Base-by-base conservation (phyloP, 23 red algal genomes). In the Pyropia haitanensis region DNA sequence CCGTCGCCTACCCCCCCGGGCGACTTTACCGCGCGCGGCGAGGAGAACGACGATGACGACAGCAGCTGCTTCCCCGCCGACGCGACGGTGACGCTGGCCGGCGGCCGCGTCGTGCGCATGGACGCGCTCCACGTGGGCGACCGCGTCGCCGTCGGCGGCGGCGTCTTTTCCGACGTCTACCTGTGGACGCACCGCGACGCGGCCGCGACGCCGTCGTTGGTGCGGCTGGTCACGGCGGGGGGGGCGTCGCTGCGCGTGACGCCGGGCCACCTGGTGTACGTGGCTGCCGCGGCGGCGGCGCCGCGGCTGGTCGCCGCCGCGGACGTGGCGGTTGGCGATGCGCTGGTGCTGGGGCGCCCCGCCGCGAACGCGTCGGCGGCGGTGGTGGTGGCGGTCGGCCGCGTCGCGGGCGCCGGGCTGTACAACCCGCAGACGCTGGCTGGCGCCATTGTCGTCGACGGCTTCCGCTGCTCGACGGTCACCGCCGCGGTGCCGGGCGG, bases 351-450 rank as follows among this genome's bases (percentile, higher is more conserved):
- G 39, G 39, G 13, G 0, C 5, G 39, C 4, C 39, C 39, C 39
- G 10, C 39, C 39, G 39, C 39, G 0, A 46, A 46, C 39, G 39
- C 10, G 60, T n/a, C 33, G 57, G n/a, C 64, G 48, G 18, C 49
- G 61, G 55, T 21, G n/a, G 67, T 83, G 29, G 78, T 72, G 1
- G 24, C 54, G 18, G 67, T 69, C 0, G 32, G 27, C n/a, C 27
- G 65, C 12, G 32, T 60, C 0, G 28, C 14, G 1, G 66, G 60
- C 28, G 32, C 15, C 18, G 81, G 81, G 17, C 20, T 87, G 81
- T 87, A 54, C 61, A 87, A 72, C 62, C 81, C 81, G 56, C 81
- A 87, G 54, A 87, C 81, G 21, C 56, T 87, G 44, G n/a, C 77
- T 26, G 81, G 81, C 20, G 65, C 68, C 21, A 65, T 87, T n/a